Evolutionary conservation across 495 filamentous ascomycete genomes (phyloP), one percentile per base, ranked within the genome.

Genomic region (Podospora anserina): DNA sequence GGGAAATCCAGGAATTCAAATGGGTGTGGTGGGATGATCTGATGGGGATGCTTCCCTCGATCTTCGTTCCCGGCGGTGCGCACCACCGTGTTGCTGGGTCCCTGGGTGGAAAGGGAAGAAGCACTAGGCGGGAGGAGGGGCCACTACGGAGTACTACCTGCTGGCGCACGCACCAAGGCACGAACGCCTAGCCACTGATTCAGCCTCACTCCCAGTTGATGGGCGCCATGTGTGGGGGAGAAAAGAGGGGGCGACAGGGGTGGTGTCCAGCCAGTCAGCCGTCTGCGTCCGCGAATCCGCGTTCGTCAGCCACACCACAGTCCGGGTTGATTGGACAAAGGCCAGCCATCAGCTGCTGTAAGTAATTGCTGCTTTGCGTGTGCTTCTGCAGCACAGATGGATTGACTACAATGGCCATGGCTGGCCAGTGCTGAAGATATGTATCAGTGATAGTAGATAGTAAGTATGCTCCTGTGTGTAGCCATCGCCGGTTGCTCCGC

Each of bases 191-290:
- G 55, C 59, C 59, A 71, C 66, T 73, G 72, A 71, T 72, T 76
- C 75, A 77, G 75, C 75, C 75, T 77, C 75, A 76, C 62, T 63
- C 66, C 28, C 67, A 63, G 65, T 61, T 65, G 49, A 61, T 53
- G 20, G 18, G 23, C 16, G 18, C 23, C 30, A 30, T 62, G 23
- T 67, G 68, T 67, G 70, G 70, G 69, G 71, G 62, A 64, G 39
- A 66, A 67, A 58, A 20, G 69, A 69, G 68, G 65, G 61, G 64
- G 44, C 49, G 64, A 26, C 68, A 44, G 34, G 60, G 64, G 32
- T 65, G 61, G 65, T 61, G 44, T 26, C 55, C 55, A 58, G 55
- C 68, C 68, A 70, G 60, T 63, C 20, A 66, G 63, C 59, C 63
- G 63, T 63, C 63, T 56, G 68, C 61, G 20, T 49, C 39, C 39